These are phyloP conservation scores for Prunus mira DNA, from an alignment of 306 rosid genomes.

Conservation along the genomic window DNA sequence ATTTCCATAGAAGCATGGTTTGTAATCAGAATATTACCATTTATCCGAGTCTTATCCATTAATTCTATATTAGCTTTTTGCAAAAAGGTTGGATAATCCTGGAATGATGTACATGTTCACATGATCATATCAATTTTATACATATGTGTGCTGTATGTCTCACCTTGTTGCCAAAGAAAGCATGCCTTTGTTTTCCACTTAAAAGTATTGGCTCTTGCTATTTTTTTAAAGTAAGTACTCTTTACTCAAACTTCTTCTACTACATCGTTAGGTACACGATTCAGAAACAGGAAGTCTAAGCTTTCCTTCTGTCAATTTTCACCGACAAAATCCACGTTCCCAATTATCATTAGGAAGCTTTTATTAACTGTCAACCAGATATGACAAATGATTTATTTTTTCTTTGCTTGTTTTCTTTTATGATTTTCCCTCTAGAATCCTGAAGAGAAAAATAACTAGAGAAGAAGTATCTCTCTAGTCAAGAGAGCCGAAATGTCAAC, in stretches of 20 bases:
- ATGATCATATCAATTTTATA: not conserved
- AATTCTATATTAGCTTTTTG: not conserved
- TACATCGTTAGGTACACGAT: not conserved
- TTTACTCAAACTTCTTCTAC: not conserved
- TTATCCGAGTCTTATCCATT: not conserved
- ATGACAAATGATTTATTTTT: not conserved
- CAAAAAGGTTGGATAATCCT: not conserved
- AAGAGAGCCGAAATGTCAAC: not conserved
- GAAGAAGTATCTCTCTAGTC: not conserved
- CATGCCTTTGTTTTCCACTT: not conserved
- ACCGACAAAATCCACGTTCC: not conserved
- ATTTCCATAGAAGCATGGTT: not conserved
- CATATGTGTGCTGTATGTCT: not conserved
- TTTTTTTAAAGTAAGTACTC: not conserved
- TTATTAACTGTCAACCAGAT: not conserved
- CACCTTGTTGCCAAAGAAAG: not conserved
- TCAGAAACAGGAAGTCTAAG: not conserved
- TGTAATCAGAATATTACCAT: not conserved
- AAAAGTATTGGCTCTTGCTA: not conserved
- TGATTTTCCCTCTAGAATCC: not conserved
- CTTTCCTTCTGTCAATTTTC: not conserved
- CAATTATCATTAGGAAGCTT: not conserved
- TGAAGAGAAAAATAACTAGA: not conserved
- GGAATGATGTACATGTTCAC: not conserved
- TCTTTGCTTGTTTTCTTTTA: not conserved